A percentile compares a stretch with the other conserved stretches of the same genome.
phyloP scores from a whole-genome alignment of 192 early-diverging fungal species.

The Kappamyces sp. region DNA sequence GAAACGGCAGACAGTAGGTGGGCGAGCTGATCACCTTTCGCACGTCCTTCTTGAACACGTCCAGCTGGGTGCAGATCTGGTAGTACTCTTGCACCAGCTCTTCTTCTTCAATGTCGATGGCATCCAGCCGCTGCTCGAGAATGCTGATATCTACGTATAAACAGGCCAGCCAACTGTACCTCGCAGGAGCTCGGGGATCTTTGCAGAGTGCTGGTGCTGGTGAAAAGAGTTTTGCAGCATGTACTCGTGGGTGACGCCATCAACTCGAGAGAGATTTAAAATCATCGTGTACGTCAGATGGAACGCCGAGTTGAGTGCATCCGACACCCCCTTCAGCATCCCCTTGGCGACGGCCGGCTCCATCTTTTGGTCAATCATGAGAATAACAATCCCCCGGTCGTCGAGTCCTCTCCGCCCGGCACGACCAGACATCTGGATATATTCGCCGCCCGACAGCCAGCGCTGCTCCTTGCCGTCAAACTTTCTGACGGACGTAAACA shows the following conservation, averaged over 20 bases:
- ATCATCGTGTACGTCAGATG: conserved; percentile 97
- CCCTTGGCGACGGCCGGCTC: conserved; percentile 83
- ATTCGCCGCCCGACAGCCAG: conserved; percentile 83
- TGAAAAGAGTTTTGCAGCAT: conserved; percentile 90
- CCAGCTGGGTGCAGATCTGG: conserved; percentile 66
- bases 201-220: conserved; percentile 84
- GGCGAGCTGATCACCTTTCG: conserved; percentile 79
- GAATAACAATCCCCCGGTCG: conserved; percentile 93
- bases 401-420: conserved; percentile 95
- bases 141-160: conserved; percentile 45
- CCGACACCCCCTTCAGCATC: conserved; percentile 72
- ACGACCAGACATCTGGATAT: conserved; percentile 99
- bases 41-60: conserved; percentile 56
- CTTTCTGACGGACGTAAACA: conserved; percentile 89
- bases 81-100: conserved; percentile 66
- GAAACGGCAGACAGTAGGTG: conserved; percentile 68
- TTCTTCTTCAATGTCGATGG: conserved; percentile 64
- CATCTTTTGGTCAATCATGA: conserved; percentile 96
- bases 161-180: conserved; percentile 32
- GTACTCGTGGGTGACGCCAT: conserved; percentile 85
- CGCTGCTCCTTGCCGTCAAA: conserved; percentile 85
- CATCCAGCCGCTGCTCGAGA: conserved; percentile 46
- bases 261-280: conserved; percentile 88
- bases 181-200: conserved; percentile 69
- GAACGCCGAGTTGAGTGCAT: conserved; percentile 88